These are phyloP conservation scores for Hysterium pulicare DNA, from an alignment of 2,329 filamentous ascomycete species.

Conservation along the genomic window DNA sequence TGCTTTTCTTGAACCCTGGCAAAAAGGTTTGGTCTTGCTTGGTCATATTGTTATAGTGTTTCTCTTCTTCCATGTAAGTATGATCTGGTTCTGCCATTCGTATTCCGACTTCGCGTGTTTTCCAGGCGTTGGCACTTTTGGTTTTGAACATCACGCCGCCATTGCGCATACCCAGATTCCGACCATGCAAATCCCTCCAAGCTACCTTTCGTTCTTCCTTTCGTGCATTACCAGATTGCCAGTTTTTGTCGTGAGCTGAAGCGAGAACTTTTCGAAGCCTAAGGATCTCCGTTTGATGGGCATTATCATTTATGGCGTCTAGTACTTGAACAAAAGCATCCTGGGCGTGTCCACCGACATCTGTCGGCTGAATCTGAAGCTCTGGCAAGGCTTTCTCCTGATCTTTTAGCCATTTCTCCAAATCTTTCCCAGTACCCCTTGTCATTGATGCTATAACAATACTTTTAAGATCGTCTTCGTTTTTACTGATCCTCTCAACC, in stretches of 20 bases:
- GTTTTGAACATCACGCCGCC: no score
- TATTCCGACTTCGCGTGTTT: no score
- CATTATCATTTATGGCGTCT: neutral
- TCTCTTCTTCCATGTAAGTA: no score
- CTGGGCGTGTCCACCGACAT: neutral
- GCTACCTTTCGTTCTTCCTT: no score
- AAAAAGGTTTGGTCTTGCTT: no score
- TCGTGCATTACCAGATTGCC: no score
- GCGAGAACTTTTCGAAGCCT: neutral
- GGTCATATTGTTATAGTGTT: no score
- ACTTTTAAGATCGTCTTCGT: neutral
- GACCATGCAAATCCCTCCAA: no score
- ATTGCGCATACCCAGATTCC: no score
- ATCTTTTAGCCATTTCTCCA: neutral
- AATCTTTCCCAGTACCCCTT: neutral
- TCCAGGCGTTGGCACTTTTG: no score
- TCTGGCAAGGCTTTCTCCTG: neutral
- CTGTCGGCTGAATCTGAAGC: neutral
- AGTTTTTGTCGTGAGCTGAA: neutral
- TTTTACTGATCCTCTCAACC: neutral
- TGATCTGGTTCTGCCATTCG: no score
- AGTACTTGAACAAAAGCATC: neutral
- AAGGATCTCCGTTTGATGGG: neutral
- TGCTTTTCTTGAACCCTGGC: neutral
- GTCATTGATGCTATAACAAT: neutral